A percentile compares a stretch with the other conserved stretches of the same genome.
Evolutionary conservation across 192 early-diverging fungal species (phyloP).

Genomic region (Geranomyces variabilis): DNA sequence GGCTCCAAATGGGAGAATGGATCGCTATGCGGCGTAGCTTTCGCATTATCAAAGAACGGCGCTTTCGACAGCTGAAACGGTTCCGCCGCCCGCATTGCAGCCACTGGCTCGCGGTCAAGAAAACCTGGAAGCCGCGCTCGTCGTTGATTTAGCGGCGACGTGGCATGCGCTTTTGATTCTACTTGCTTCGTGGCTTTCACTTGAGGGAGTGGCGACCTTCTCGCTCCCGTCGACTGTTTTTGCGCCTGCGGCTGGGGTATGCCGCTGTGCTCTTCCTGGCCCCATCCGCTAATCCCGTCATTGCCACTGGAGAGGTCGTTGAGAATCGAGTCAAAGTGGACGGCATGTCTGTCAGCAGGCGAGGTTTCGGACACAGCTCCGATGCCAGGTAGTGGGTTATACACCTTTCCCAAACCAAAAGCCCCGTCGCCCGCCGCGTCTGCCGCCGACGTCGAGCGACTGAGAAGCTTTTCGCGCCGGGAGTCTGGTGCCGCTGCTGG

Average conservation of each 20-base stretch:
- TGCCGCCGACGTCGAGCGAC: neutral
- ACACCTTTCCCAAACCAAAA: slow-evolving; percentile 14
- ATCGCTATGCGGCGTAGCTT: neutral
- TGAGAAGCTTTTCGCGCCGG: neutral
- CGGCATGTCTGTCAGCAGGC: neutral
- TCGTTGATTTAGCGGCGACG: slow-evolving; percentile 1
- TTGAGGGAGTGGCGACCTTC: slow-evolving; percentile 5
- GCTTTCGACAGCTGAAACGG: neutral
- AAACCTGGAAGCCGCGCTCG: slow-evolving; percentile 11
- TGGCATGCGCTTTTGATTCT: neutral
- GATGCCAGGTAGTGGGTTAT: slow-evolving; percentile 31
- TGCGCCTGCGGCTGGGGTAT: neutral
- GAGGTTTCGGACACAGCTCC: neutral
- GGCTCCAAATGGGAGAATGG: too few species aligned
- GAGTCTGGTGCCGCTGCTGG: neutral
- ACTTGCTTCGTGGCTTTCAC: neutral
- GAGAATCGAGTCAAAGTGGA: slow-evolving; percentile 19
- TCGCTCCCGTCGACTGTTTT: neutral
- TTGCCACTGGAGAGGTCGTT: slow-evolving; percentile 11
- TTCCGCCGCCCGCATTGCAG: neutral
- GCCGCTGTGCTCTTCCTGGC: neutral
- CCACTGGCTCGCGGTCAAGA: slow-evolving; percentile 8
- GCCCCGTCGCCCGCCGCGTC: neutral
- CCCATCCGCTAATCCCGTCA: slow-evolving; percentile 19
- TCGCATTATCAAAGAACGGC: neutral